Base-by-base conservation (phyloP, 2,329 filamentous ascomycete genomes). In the Pyrenochaeta sp. region DNA sequence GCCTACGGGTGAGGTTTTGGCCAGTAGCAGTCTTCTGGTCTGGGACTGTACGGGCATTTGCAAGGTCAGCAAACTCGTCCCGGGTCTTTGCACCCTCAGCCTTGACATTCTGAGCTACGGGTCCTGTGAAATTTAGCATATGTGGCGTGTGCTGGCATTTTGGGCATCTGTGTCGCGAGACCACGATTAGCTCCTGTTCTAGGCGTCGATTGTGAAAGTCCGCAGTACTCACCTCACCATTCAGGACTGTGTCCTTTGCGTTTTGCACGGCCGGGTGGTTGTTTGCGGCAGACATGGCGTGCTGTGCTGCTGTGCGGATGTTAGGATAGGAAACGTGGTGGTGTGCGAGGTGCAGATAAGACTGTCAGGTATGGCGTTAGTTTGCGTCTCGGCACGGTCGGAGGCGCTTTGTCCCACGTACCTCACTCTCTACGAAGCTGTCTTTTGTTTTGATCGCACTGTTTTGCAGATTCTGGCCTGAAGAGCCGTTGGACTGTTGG, bases 1-100 rank as follows among this genome's bases (percentile, higher is more conserved):
- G 73, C 82, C 51, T 80, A 84, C 82, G 84, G 49, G 86, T 88
- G 73, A 88, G 76, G 59, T 84, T 81, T 72, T 88, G 86, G 60
- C 85, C 85, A 62, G 83, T 87, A 48, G 81, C 81, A 56, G 85
- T 81, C 59, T 81, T 81, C 63, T 81, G 77, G 39, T 82, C 78
- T 18, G 85, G 84, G 21, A 79, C 80, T 42, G 79, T 78, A 56
- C 82, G 81, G 50, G 83, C 76, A 67, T 80, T 79, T 58, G 83
- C 83, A 55, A 88, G 78, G 60, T 85, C 84, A 61, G 78, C 79
- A 69, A 87, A 83, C 74, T 87, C 85, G 59, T 79, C 77, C 64
- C 78, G 76, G 41, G 85, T 86, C 71, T 83, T 83, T 61, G 79
- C 78, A 52, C 79, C 78, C 74, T 87, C 81, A 54, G 80, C 78